phyloP scores from a whole-genome alignment of 1,284 basidiomycete genomes.

The Naganishia albida region DNA sequence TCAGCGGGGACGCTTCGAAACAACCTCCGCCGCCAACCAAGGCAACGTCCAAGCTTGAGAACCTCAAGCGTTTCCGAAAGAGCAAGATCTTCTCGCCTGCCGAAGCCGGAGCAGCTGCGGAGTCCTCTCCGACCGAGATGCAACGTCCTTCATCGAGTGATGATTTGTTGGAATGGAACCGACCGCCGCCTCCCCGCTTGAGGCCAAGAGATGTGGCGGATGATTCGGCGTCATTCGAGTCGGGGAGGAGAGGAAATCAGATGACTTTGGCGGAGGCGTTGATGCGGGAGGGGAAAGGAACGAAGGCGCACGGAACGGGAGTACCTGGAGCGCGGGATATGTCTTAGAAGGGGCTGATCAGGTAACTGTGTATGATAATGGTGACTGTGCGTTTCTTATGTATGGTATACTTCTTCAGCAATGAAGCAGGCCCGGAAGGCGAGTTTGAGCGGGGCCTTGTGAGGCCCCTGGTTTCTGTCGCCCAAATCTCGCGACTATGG shows the following conservation, averaged over 20 bases:
- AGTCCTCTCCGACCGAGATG: not conserved
- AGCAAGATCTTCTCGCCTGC: constrained; percentile 4
- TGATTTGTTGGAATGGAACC: not conserved
- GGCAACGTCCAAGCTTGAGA: not conserved
- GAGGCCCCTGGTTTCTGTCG: too few relatives aligned
- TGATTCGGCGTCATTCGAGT: not conserved
- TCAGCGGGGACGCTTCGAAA: not conserved
- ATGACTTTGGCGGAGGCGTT: constrained; percentile 27
- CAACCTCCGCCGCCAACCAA: not conserved
- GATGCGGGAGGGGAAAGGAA: not conserved
- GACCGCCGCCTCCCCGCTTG: not conserved
- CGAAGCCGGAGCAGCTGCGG: not conserved
- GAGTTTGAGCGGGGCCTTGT: too few relatives aligned
- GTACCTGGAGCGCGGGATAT: not conserved
- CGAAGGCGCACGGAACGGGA: not conserved
- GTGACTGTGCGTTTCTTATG: too few relatives aligned
- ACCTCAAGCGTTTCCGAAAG: constrained; percentile 9
- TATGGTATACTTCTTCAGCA: too few relatives aligned
- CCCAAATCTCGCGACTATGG: too few relatives aligned
- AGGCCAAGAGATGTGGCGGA: not conserved
- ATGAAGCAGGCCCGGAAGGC: too few relatives aligned
- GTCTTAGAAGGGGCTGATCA: not conserved
- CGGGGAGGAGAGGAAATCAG: not conserved
- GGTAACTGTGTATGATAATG: too few relatives aligned
- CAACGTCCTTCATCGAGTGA: not conserved